Percentiles rank a stretch among this genome's conserved stretches.
Evolutionary conservation across 2,329 filamentous ascomycete species (phyloP).

Genomic region (Colletotrichum siamense): DNA sequence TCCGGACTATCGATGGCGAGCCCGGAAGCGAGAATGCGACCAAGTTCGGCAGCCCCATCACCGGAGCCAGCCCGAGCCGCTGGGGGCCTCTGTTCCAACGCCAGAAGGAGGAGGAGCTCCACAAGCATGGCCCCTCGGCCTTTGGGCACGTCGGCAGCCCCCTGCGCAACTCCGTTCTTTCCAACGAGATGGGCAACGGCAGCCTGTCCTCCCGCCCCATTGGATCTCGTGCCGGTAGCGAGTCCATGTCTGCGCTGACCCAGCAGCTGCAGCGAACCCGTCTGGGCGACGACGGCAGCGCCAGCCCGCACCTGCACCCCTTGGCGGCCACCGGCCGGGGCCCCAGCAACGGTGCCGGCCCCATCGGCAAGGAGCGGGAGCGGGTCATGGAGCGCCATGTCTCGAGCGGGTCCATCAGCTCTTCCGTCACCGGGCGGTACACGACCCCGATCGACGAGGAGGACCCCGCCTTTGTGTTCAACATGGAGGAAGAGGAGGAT

Average conservation of each 20-base stretch:
- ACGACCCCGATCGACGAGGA: conserved; percentile 71
- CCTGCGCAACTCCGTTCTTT: conserved; percentile 67
- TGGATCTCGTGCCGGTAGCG: conserved; percentile 49
- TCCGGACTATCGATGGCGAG: conserved; percentile 60
- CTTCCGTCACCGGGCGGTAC: conserved; percentile 60
- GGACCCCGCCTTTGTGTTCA: conserved; percentile 68
- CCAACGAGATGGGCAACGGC: conserved; percentile 53
- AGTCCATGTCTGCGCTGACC: conserved; percentile 63
- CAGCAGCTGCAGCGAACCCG: conserved; percentile 68
- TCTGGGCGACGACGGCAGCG: conserved; percentile 51
- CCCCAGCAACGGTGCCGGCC: conserved; percentile 41
- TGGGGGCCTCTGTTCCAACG: conserved; percentile 68
- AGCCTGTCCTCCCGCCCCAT: conserved; percentile 41
- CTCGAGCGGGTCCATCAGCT: conserved; percentile 64
- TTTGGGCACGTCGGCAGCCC: conserved; percentile 73
- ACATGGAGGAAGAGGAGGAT: conserved; percentile 67
- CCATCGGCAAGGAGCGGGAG: conserved; percentile 43
- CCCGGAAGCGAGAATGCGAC: conserved; percentile 49
- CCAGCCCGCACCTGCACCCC: conserved; percentile 58
- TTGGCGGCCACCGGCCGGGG: conserved; percentile 46
- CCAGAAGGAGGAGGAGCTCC: conserved; percentile 61
- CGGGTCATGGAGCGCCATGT: conserved; percentile 61
- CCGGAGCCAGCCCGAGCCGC: conserved; percentile 62
- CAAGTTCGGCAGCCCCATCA: conserved; percentile 66
- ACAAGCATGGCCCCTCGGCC: conserved; percentile 52